Evolutionary conservation across 768 basidiomycete species (phyloP).

Genomic region (Boletales sp.): DNA sequence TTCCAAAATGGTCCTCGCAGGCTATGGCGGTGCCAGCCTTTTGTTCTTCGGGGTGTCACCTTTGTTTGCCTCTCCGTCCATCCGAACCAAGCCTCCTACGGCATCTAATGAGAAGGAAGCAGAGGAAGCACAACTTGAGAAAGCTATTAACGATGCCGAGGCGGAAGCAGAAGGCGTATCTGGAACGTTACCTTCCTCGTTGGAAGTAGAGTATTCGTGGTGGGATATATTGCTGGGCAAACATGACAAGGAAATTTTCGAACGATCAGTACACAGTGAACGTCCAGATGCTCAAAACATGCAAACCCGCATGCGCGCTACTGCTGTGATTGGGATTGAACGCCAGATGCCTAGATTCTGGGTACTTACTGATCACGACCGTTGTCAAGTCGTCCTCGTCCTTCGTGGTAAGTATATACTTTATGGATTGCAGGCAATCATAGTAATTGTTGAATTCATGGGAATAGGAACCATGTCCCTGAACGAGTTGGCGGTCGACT

Average conservation of each 20-base stretch:
- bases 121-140: conserved; percentile 61
- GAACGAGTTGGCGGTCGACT: conserved; percentile 82
- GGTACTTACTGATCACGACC: conserved; percentile 78
- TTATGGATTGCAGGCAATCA: neutral
- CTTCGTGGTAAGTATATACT: conserved; percentile 46
- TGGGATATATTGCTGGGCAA: conserved; percentile 79
- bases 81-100: conserved; percentile 23
- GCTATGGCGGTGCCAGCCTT: conserved; percentile 79
- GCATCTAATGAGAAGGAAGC: conserved; percentile 40
- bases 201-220: conserved; percentile 59
- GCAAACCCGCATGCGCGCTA: conserved; percentile 45
- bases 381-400: conserved; percentile 73
- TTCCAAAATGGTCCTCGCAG: conserved; percentile 80
- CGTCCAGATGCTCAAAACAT: conserved; percentile 16
- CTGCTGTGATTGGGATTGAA: conserved; percentile 62
- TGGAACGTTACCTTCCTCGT: conserved; percentile 27
- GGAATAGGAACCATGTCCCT: conserved; percentile 73
- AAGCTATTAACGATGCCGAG: conserved; percentile 69
- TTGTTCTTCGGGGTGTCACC: conserved; percentile 73
- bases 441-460: conserved; percentile 4
- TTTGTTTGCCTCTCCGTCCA: conserved; percentile 23
- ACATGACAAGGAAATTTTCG: conserved; percentile 82
- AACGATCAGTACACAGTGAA: conserved; percentile 46
- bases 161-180: conserved; percentile 46
- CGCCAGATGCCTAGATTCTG: conserved; percentile 80